Percentiles rank a stretch among this genome's conserved stretches.
Evolutionary conservation across 2,329 filamentous ascomycete species (phyloP).

Genomic region (Colletotrichum eremochloae): DNA sequence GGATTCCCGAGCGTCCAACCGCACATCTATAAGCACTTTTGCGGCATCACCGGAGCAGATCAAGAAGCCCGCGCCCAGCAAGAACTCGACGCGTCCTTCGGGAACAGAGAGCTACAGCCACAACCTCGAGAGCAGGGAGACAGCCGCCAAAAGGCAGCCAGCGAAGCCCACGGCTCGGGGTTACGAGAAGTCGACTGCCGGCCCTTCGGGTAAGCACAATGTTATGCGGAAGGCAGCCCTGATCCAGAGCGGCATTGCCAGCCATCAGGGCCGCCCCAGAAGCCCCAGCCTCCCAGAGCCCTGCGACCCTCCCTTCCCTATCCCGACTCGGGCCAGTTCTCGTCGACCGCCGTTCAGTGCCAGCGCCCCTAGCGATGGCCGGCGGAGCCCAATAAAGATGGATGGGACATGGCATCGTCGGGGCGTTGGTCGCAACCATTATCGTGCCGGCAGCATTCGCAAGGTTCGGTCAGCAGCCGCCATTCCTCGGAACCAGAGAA

Average conservation of each 20-base stretch:
- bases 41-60: slow-evolving; percentile 55
- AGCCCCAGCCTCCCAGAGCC: slow-evolving; percentile 75
- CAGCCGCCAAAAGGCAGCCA: slow-evolving; percentile 50
- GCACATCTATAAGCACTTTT: slow-evolving; percentile 55
- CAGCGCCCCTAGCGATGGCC: slow-evolving; percentile 78
- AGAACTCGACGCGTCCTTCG: slow-evolving; percentile 51
- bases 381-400: slow-evolving; percentile 78
- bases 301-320: slow-evolving; percentile 86
- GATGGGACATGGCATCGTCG: slow-evolving; percentile 69
- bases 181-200: slow-evolving; percentile 55
- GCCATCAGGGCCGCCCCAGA: slow-evolving; percentile 73
- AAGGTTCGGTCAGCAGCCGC: slow-evolving; percentile 88
- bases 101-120: slow-evolving; percentile 62
- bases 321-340: slow-evolving; percentile 90
- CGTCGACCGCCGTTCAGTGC: slow-evolving; percentile 76
- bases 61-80: slow-evolving; percentile 46
- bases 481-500: slow-evolving; percentile 69
- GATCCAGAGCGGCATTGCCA: slow-evolving; percentile 82
- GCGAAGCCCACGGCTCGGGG: slow-evolving; percentile 50
- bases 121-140: slow-evolving; percentile 52
- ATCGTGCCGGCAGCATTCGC: slow-evolving; percentile 70
- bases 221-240: slow-evolving; percentile 83
- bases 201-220: slow-evolving; percentile 62
- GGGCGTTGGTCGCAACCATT: slow-evolving; percentile 61
- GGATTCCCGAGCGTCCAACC: slow-evolving; percentile 56